Evolutionary conservation across 306 rosid genomes (phyloP).

Genomic region (Comarum palustre): DNA sequence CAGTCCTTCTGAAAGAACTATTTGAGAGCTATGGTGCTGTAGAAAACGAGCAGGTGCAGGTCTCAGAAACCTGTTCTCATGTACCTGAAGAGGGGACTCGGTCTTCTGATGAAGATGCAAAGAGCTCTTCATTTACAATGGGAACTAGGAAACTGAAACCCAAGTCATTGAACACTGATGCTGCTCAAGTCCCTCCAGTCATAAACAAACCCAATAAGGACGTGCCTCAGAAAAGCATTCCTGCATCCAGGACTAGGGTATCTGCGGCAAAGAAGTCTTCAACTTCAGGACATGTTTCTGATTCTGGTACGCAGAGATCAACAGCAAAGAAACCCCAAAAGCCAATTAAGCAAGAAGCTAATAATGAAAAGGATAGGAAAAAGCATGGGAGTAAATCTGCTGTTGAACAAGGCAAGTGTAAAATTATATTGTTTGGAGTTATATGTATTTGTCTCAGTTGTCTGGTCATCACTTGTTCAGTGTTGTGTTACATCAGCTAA

Average conservation of each 20-base stretch:
- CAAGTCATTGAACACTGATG: constrained; percentile 42
- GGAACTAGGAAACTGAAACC: constrained; percentile 52
- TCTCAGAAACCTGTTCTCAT: constrained; percentile 60
- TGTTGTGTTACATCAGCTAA: constrained; percentile 1
- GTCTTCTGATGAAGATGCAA: constrained; percentile 74
- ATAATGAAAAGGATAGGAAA: constrained; percentile 38
- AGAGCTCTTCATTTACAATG: constrained; percentile 45
- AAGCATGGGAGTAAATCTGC: constrained; percentile 44
- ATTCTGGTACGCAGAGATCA: constrained; percentile 28
- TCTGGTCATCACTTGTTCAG: not conserved
- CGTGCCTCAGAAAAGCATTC: constrained; percentile 32
- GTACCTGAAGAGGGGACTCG: constrained; percentile 57
- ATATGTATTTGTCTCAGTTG: not conserved
- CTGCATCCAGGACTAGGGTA: constrained; percentile 39
- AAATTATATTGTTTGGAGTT: not conserved
- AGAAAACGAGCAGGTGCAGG: constrained; percentile 55
- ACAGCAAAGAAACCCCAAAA: constrained; percentile 46
- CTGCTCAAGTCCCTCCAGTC: constrained; percentile 41
- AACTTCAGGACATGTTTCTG: constrained; percentile 41
- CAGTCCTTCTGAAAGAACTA: constrained; percentile 50
- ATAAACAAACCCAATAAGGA: constrained; percentile 42
- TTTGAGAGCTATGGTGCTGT: constrained; percentile 42
- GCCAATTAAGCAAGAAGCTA: constrained; percentile 41
- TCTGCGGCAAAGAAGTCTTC: constrained; percentile 38
- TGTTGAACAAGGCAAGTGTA: constrained; percentile 40